Conservation (phyloP, 345 rosid species). For the Tarenaya hassleriana region DNA sequence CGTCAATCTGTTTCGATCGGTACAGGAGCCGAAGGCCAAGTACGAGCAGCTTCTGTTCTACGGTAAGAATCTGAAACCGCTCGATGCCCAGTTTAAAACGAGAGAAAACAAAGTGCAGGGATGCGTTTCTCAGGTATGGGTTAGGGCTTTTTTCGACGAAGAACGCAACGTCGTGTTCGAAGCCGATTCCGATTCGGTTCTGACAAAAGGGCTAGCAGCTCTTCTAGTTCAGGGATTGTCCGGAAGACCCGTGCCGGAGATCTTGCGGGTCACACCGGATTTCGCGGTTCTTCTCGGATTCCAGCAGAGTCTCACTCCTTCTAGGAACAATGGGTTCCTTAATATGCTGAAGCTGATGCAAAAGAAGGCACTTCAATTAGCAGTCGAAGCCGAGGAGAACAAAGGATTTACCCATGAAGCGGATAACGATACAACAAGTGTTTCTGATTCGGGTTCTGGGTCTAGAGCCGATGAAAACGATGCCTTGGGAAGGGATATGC, state of each 20-base stretch:
- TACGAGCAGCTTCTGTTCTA: slow-evolving; percentile 85
- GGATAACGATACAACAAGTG: background rate
- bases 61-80: slow-evolving; percentile 66
- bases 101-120: slow-evolving; percentile 84
- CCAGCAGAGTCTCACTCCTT: slow-evolving; percentile 80
- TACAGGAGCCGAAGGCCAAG: too few relatives aligned
- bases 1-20: slow-evolving; percentile 75
- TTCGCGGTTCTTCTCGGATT: slow-evolving; percentile 70
- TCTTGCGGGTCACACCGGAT: slow-evolving; percentile 72
- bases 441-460: background rate
- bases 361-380: too few relatives aligned
- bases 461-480: background rate
- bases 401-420: too few relatives aligned
- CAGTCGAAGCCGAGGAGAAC: slow-evolving; percentile 36
- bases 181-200: slow-evolving; percentile 90
- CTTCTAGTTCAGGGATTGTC: slow-evolving; percentile 81
- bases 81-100: slow-evolving; percentile 60
- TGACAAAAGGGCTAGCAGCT: slow-evolving; percentile 89
- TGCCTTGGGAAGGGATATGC: background rate
- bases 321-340: slow-evolving; percentile 85
- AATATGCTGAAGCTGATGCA: slow-evolving; percentile 88
- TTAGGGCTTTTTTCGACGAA: slow-evolving; percentile 67
- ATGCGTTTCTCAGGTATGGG: slow-evolving; percentile 96
- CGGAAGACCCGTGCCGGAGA: slow-evolving; percentile 61
- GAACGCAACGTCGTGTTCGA: slow-evolving; percentile 63